Conservation (phyloP, 192 early-diverging fungal genomes). For the Backusella parvicylindrica region DNA sequence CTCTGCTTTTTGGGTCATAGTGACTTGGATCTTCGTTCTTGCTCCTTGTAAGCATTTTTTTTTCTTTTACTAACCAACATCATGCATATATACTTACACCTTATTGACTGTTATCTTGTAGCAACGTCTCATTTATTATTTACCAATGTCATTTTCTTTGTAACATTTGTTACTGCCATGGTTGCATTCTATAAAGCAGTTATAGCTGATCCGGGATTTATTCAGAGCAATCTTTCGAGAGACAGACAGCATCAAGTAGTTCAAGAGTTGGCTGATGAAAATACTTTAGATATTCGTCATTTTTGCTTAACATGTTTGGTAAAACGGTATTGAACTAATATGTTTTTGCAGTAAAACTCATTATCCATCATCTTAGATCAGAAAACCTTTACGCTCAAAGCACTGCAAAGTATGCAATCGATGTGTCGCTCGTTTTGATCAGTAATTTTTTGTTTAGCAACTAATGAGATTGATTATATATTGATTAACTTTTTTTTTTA, state of each 20-base stretch:
- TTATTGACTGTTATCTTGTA: conserved; percentile 20
- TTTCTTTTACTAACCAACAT: no score
- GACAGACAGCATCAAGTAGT: conserved; percentile 50
- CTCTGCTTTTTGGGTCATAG: conserved; percentile 66
- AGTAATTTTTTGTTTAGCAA: conserved; percentile 49
- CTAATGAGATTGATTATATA: not conserved
- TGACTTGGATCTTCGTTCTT: conserved; percentile 65
- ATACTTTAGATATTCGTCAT: conserved; percentile 67
- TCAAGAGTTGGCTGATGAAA: conserved; percentile 62
- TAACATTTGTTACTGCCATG: conserved; percentile 53
- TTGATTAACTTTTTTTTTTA: not conserved
- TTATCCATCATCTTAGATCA: conserved; percentile 41
- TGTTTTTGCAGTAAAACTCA: not conserved
- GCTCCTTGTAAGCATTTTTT: conserved; percentile 53
- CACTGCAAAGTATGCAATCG: conserved; percentile 92
- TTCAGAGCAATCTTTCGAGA: conserved; percentile 46
- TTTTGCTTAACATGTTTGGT: conserved; percentile 87
- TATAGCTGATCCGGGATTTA: conserved; percentile 76
- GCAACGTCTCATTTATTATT: conserved; percentile 59
- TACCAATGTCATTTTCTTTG: conserved; percentile 66
- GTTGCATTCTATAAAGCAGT: conserved; percentile 78
- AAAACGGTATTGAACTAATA: conserved; percentile 2
- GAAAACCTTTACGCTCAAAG: conserved; percentile 86
- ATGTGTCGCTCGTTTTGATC: conserved; percentile 93
- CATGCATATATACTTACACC: no score